phyloP scores from a whole-genome alignment of 352 stramenopile species.

The Phytophthora hybrid region DNA sequence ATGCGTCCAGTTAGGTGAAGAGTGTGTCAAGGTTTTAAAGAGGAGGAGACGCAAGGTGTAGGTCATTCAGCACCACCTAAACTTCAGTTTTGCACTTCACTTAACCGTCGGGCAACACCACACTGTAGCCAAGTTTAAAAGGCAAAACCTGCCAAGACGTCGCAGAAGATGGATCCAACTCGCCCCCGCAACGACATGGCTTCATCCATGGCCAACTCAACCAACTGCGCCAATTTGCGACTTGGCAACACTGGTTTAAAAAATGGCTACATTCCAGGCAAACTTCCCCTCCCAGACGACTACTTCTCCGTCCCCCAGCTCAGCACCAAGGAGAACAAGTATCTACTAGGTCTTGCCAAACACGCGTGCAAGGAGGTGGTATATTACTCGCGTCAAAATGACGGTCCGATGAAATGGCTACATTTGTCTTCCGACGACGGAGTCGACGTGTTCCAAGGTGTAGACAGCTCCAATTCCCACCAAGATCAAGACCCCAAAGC shows the following conservation, averaged over 20 bases:
- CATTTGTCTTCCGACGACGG: constrained; percentile 73
- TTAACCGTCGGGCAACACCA: constrained; percentile 1
- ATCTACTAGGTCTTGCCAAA: constrained; percentile 75
- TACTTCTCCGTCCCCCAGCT: constrained; percentile 74
- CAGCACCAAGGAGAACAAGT: constrained; percentile 70
- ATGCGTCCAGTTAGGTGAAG: not conserved
- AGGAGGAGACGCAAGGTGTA: not conserved
- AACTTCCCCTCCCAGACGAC: constrained; percentile 69
- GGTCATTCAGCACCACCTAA: not conserved
- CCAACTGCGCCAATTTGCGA: constrained; percentile 35
- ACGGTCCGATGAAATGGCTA: constrained; percentile 84
- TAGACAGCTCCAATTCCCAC: constrained; percentile 48
- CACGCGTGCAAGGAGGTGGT: constrained; percentile 88
- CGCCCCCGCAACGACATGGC: constrained; percentile 22
- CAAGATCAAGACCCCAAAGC: constrained; percentile 34
- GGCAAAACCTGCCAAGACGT: not conserved
- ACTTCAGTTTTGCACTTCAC: not conserved
- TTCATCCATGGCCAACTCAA: constrained; percentile 30
- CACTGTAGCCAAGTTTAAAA: not conserved
- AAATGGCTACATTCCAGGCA: constrained; percentile 30
- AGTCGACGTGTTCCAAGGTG: constrained; percentile 80
- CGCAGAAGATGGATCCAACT: not conserved
- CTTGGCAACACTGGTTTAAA: constrained; percentile 31
- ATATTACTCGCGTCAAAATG: constrained; percentile 75
- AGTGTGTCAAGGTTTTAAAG: not conserved